phyloP scores from a whole-genome alignment of 2,329 filamentous ascomycete species.

The Clonostachys rhizophaga region DNA sequence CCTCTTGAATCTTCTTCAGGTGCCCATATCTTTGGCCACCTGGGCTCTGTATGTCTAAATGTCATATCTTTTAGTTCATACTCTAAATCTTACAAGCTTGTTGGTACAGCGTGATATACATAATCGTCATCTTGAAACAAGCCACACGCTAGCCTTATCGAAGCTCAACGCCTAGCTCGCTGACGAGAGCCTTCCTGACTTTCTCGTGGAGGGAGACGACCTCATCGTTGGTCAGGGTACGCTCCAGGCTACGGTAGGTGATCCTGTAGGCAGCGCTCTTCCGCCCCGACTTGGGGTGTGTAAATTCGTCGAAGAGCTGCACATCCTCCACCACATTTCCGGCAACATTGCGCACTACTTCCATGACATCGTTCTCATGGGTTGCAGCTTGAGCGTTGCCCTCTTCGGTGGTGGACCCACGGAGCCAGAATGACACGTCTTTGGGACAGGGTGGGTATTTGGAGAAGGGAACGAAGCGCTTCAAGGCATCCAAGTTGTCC shows the following conservation, averaged over 20 bases:
- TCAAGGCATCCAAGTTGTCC: constrained; percentile 39
- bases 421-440: constrained; percentile 92
- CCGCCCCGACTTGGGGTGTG: constrained; percentile 77
- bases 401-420: constrained; percentile 35
- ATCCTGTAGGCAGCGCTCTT: constrained; percentile 89
- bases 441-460: constrained; percentile 86
- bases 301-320: constrained; percentile 77
- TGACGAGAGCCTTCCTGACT: constrained; percentile 61
- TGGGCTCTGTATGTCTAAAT: too few species aligned
- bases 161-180: constrained; percentile 69
- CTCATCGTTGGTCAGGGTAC: constrained; percentile 82
- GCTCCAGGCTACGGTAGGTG: constrained; percentile 88
- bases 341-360: constrained; percentile 77
- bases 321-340: constrained; percentile 89
- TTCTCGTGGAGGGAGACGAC: constrained; percentile 70
- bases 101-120: too few species aligned
- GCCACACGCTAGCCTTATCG: constrained; percentile 14
- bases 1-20: too few species aligned
- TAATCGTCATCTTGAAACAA: background rate
- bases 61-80: too few species aligned
- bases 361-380: constrained; percentile 97
- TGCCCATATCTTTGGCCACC: too few species aligned
- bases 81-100: too few species aligned
- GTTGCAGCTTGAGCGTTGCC: constrained; percentile 49
- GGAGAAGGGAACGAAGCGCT: constrained; percentile 79